Base-by-base conservation (phyloP, 768 basidiomycete genomes). In the Suillus brevipes region DNA sequence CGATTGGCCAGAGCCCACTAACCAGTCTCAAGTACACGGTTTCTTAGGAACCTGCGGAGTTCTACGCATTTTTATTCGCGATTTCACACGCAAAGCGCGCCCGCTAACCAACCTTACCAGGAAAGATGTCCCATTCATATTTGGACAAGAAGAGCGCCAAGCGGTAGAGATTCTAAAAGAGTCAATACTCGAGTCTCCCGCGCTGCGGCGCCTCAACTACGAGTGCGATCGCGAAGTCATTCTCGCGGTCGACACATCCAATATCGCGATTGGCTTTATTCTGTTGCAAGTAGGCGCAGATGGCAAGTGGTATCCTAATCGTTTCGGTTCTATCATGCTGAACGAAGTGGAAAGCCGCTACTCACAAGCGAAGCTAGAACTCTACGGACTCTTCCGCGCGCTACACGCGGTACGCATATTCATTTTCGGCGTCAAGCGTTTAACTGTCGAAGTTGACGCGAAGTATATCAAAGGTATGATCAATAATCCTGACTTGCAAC, bases 181-280 rank as follows among this genome's bases (percentile, higher is more conserved):
- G n/a, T n/a, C n/a, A n/a, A n/a, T n/a, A n/a, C n/a, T n/a, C n/a
- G n/a, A n/a, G n/a, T 72, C 76, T 7, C 64, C 69, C 0, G 60
- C 62, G 0, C 59, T 74, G 1, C 12, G 8, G 20, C 12, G 28
- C 0, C 50, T 70, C 25, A 56, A 70, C 43, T 70, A 70, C 7
- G n/a, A 12, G 18, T 57, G n/a, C 0, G 72, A 70, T 6, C 49
- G 63, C 13, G 31, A 40, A 4, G 58, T 70, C 10, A 70, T 65
- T 12, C 53, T 74, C 0, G 66, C 70, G 20, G 45, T 80, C 60
- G 62, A 79, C 65, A 62, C 75, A 0, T 78, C 73, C 0, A 49
- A 60, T 6, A 73, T 78, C 8, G 78, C 76, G 0, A 72, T 82
- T 0, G 79, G 81, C 0, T 81, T 72, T 40, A 73, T 76, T 1